Evolutionary conservation across 2,329 filamentous ascomycete genomes (phyloP), one percentile per base, ranked within the genome.

Genomic region (Fusarium verrucosum): DNA sequence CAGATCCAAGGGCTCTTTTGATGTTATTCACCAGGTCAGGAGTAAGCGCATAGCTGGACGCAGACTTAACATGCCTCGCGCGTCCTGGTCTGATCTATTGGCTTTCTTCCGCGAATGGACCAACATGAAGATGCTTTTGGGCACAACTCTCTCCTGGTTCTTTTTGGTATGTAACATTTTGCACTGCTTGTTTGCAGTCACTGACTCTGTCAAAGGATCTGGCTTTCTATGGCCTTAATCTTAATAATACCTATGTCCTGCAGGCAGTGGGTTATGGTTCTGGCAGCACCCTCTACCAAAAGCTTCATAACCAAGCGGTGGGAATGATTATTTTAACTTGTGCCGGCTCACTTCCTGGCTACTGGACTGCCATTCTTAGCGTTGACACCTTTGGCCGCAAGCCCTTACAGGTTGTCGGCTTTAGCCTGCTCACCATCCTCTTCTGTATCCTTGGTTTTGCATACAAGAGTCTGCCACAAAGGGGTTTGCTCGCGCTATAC

Each of bases 111-210:
- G 81, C 10, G 82, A 89, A 72, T 89, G 90, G 87, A 85, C 83
- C 70, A 88, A 94, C 68, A 82, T 86, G 44, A 90, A 88, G 76
- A 81, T 92, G 37, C 83, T 94, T 1, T 77, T 94, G 41, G 91
- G 90, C 30, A 94, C 91, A 14, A 91, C 91, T 1, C 80, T 90
- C 43, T 93, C 90, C 0, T 94, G 92, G 91, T 94, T 94, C 78
- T 89, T 94, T 69, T 80, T 94, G 47, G 82, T 83, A 69, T 41
- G 79, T 53, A 10, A 13, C 22, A 6, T 14, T 2, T 54, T 22
- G 7, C 2, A 26, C 9, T 3, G 2, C 9, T 1, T 16, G 10
- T 19, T 5, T 14, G 4, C 20, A 5, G 19, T 4, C 7, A 37
- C 65, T 72, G 47, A 72, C 26, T 10, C 10, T 13, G 2, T 33